A percentile compares a stretch with the other conserved stretches of the same genome.
phyloP scores from a whole-genome alignment of 2,329 filamentous ascomycete genomes.

The Cladophialophora exuberans region DNA sequence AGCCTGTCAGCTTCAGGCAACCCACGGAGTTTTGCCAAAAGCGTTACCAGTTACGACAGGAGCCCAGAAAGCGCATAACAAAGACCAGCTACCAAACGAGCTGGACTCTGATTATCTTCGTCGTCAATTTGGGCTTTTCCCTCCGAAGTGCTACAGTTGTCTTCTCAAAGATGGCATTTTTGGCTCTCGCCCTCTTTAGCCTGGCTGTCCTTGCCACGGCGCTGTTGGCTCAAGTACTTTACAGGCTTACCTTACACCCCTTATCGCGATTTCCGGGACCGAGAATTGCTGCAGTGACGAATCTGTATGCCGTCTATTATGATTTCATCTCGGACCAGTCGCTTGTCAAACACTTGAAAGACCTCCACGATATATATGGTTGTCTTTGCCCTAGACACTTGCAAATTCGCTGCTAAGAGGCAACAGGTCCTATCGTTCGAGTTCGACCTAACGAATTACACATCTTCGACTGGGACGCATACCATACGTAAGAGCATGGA shows the following conservation, averaged over 20 bases:
- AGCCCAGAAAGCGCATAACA: no score
- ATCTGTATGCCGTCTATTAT: constrained; percentile 36
- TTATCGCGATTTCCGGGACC: constrained; percentile 42
- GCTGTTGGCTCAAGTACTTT: constrained; percentile 16
- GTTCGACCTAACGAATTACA: constrained; percentile 25
- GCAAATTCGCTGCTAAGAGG: not conserved
- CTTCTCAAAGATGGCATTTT: not conserved
- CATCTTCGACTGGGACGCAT: constrained; percentile 18
- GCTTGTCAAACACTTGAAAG: constrained; percentile 40
- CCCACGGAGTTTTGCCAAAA: no score
- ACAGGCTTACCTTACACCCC: constrained; percentile 40
- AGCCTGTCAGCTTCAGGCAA: no score
- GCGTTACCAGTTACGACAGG: no score
- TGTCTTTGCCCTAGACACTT: not conserved
- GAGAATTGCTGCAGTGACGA: constrained; percentile 37
- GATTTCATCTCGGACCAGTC: constrained; percentile 36
- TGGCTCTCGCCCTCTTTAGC: not conserved
- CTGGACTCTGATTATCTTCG: no score
- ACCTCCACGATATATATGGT: constrained; percentile 43
- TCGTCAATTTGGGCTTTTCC: no score
- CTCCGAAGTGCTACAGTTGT: no score
- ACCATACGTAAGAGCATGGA: not conserved
- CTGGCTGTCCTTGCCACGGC: not conserved
- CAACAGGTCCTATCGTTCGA: constrained; percentile 32
- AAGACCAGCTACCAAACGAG: no score